Conservation (phyloP, 331 rosid genomes). For the Quercus lobata region DNA sequence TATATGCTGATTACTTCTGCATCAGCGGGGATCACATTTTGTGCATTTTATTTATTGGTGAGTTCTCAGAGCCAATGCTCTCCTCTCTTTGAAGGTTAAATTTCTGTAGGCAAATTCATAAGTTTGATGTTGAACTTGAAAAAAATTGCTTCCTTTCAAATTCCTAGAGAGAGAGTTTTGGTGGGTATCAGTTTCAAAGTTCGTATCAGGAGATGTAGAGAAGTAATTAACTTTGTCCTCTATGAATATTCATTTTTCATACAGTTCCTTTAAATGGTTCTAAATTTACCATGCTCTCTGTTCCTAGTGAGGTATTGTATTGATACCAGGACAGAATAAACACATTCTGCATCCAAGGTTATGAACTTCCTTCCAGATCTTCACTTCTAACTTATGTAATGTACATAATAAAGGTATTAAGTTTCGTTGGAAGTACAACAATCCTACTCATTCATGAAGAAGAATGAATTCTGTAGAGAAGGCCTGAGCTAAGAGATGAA, state of each 20-base stretch:
- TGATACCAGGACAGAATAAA: too few species aligned
- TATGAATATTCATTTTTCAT: too few species aligned
- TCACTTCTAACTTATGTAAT: neutral
- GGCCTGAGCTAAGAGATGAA: neutral
- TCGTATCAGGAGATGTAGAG: neutral
- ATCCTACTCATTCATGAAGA: neutral
- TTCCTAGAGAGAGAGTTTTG: neutral
- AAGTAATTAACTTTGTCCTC: neutral
- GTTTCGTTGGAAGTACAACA: neutral
- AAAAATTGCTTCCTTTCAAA: neutral
- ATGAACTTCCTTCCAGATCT: neutral
- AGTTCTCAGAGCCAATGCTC: constrained; percentile 28
- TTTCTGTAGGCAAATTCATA: neutral
- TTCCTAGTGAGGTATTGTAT: too few species aligned
- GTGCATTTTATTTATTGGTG: constrained; percentile 70
- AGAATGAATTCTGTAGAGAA: neutral
- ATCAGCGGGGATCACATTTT: constrained; percentile 69
- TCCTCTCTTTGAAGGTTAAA: constrained; percentile 4
- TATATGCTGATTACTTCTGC: constrained; percentile 80
- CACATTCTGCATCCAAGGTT: too few species aligned
- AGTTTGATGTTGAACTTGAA: neutral
- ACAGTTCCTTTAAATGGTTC: too few species aligned
- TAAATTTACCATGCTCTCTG: too few species aligned
- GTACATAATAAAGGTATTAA: neutral
- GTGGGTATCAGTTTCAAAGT: neutral